A percentile compares a stretch with the other conserved stretches of the same genome.
These are phyloP conservation scores for Boletus pseudo-olivaceus DNA, from an alignment of 768 basidiomycete genomes.

Conservation along the genomic window DNA sequence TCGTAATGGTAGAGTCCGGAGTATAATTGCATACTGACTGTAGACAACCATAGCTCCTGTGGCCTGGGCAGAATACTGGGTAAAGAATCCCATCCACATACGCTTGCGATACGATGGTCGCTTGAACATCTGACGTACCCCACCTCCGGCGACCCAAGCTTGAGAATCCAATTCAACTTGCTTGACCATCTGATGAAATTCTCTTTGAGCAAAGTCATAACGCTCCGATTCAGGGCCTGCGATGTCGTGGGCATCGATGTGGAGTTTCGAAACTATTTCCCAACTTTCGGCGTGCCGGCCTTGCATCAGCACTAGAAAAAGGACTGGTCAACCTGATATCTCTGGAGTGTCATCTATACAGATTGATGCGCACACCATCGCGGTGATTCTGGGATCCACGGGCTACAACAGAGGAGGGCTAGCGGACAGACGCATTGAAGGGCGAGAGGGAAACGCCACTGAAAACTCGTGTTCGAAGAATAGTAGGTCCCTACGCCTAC, in stretches of 20 bases:
- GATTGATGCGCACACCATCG: background rate
- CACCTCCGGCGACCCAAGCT: background rate
- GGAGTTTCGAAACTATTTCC: background rate
- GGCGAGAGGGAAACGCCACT: background rate
- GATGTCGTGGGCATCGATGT: background rate
- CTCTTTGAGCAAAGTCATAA: background rate
- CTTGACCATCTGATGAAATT: constrained; percentile 1
- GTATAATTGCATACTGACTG: background rate
- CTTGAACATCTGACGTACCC: background rate
- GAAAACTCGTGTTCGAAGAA: background rate
- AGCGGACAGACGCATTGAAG: background rate
- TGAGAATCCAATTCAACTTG: background rate
- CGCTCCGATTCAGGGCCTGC: background rate
- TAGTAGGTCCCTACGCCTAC: background rate
- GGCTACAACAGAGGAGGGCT: background rate
- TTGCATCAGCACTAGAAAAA: background rate
- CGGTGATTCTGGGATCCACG: background rate
- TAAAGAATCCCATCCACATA: constrained; percentile 1
- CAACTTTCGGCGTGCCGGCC: background rate
- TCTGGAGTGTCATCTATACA: background rate
- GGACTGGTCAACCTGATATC: background rate
- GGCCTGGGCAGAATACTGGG: background rate
- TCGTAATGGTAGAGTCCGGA: background rate
- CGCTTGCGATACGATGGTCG: constrained; percentile 4
- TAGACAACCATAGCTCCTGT: constrained; percentile 1